phyloP scores from a whole-genome alignment of 768 basidiomycete genomes.

The Lactifluus pinguis region DNA sequence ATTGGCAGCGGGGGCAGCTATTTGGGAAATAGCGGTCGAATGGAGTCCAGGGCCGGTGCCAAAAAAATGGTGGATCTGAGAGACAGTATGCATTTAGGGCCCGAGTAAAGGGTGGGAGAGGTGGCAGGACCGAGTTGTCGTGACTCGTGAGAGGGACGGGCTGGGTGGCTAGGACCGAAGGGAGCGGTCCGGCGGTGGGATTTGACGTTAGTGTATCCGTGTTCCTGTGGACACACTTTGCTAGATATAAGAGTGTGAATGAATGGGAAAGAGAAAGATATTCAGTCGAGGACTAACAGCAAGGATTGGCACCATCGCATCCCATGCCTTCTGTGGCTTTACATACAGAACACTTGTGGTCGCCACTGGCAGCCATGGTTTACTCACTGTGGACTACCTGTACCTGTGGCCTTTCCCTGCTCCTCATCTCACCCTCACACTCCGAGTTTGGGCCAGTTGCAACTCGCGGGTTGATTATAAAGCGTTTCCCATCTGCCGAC shows the following conservation, averaged over 20 bases:
- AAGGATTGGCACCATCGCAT: constrained; percentile 74
- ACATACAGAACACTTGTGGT: constrained; percentile 77
- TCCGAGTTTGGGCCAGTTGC: no score
- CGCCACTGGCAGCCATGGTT: constrained; percentile 69
- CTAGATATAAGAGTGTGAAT: no score
- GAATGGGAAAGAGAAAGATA: no score
- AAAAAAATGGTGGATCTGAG: neutral
- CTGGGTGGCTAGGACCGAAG: no score
- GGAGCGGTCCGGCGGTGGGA: constrained; percentile 39
- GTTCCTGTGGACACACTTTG: constrained; percentile 27
- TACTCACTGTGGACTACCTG: no score
- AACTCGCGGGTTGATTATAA: no score
- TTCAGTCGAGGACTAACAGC: constrained; percentile 44
- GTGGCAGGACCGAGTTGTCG: neutral
- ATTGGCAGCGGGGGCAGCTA: neutral
- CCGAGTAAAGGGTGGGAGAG: constrained; percentile 10
- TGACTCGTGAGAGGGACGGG: constrained; percentile 9
- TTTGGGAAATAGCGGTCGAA: neutral
- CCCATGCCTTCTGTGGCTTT: no score
- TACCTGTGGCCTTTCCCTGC: no score
- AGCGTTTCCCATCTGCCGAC: no score
- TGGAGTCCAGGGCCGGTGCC: no score
- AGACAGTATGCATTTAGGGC: neutral
- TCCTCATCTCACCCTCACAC: no score
- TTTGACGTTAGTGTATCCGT: constrained; percentile 67